phyloP scores from a whole-genome alignment of 495 filamentous ascomycete species.

The Penicilliopsis zonata region DNA sequence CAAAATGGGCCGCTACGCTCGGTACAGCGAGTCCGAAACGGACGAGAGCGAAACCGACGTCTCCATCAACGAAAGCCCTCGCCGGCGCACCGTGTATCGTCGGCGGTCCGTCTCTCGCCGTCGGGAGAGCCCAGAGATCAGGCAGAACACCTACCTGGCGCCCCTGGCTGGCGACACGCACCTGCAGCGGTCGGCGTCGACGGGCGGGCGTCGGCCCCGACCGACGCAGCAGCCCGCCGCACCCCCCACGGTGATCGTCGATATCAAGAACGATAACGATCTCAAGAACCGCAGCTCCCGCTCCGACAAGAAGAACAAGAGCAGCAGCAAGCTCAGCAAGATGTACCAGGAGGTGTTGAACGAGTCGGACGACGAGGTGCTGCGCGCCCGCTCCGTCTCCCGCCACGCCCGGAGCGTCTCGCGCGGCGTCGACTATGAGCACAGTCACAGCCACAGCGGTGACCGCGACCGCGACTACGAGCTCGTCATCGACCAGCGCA shows the following conservation, averaged over 20 bases:
- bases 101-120: slow-evolving; percentile 28
- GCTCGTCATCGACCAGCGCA: slow-evolving; percentile 22
- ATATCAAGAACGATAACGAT: slow-evolving; percentile 18
- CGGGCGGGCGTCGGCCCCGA: slow-evolving; percentile 22
- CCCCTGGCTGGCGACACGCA: slow-evolving; percentile 13
- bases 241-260: slow-evolving; percentile 16
- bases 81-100: slow-evolving; percentile 11
- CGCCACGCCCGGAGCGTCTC: slow-evolving; percentile 10
- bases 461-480: slow-evolving; percentile 23
- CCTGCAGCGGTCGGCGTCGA: slow-evolving; percentile 28
- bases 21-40: slow-evolving; percentile 19
- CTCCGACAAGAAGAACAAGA: no score
- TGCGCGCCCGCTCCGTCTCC: slow-evolving; percentile 9
- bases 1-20: slow-evolving; percentile 10
- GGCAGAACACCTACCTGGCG: slow-evolving; percentile 11
- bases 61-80: slow-evolving; percentile 16
- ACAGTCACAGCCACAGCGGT: background rate
- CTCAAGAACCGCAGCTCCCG: slow-evolving; percentile 1
- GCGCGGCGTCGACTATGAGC: slow-evolving; percentile 5
- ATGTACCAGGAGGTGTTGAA: slow-evolving; percentile 1
- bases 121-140: slow-evolving; percentile 13
- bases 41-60: slow-evolving; percentile 31
- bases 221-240: slow-evolving; percentile 9
- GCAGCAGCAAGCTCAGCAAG: slow-evolving; percentile 11
- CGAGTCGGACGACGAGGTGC: slow-evolving; percentile 21